Conservation (phyloP, 805 yeast genomes). For the Candida dajiaensis region DNA sequence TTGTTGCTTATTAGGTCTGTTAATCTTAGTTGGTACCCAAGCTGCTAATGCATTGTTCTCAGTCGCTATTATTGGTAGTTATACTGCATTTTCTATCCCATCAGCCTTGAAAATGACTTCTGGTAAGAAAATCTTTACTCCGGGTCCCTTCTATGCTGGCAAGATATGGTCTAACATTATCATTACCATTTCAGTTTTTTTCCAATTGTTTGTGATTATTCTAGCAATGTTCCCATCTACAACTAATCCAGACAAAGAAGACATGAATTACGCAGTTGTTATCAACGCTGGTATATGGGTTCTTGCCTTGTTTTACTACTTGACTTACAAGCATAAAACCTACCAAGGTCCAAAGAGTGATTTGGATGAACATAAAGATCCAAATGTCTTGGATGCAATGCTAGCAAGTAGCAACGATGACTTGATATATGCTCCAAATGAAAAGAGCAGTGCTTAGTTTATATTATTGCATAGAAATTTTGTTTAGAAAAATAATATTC, state of each 20-base stretch:
- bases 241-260: constrained; percentile 28
- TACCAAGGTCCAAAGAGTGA: constrained; percentile 47
- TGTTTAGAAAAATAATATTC: too few species aligned
- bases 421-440: not conserved
- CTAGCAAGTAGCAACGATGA: not conserved
- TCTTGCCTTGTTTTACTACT: constrained; percentile 46
- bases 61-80: constrained; percentile 55
- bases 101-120: constrained; percentile 43
- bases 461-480: too few species aligned
- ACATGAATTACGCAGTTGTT: constrained; percentile 68
- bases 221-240: constrained; percentile 55
- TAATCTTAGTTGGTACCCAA: constrained; percentile 50
- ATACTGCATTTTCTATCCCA: constrained; percentile 59
- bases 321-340: constrained; percentile 43
- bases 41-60: constrained; percentile 67
- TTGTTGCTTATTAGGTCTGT: constrained; percentile 47
- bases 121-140: constrained; percentile 34
- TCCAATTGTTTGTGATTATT: constrained; percentile 45
- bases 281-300: constrained; percentile 59
- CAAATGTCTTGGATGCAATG: not conserved
- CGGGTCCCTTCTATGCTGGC: constrained; percentile 64
- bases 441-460: not conserved
- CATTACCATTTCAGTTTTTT: constrained; percentile 40
- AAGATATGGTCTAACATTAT: constrained; percentile 32
- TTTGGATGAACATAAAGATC: not conserved